Conservation (phyloP, 2,329 filamentous ascomycete species). For the Elsinoe perseae region DNA sequence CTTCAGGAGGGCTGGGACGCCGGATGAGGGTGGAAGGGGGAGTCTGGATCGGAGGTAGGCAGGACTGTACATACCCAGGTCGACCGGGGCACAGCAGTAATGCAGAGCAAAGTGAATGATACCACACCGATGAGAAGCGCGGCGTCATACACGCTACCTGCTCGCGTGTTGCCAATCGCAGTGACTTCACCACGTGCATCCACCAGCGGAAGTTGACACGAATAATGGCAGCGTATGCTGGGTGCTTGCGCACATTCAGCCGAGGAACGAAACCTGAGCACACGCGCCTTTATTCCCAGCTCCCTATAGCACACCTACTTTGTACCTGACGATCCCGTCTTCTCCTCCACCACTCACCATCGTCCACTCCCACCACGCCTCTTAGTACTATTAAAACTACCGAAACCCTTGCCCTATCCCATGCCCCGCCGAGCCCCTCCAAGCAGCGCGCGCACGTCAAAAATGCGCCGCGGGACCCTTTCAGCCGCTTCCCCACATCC, state of each 20-base stretch:
- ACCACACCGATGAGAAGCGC: no score
- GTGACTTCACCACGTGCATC: neutral
- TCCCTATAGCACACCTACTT: neutral
- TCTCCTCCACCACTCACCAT: neutral
- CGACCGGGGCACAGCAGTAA: no score
- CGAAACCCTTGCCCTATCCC: neutral
- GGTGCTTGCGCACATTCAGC: neutral
- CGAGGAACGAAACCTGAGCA: neutral
- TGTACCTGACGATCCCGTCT: neutral
- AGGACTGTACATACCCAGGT: no score
- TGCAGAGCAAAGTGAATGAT: no score
- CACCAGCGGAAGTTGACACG: neutral
- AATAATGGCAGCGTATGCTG: neutral
- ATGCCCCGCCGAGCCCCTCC: conserved; percentile 6
- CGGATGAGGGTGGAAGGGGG: conserved; percentile 16
- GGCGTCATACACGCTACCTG: no score
- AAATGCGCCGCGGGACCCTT: neutral
- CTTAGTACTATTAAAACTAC: neutral
- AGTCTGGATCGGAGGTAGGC: conserved; percentile 18
- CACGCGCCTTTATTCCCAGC: neutral
- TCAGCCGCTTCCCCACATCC: neutral
- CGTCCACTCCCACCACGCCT: neutral
- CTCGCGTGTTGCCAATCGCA: no score
- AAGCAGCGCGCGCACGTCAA: neutral
- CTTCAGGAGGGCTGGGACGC: conserved; percentile 61